Conservation (phyloP, 2,329 filamentous ascomycete species). For the Alternaria brassicae region DNA sequence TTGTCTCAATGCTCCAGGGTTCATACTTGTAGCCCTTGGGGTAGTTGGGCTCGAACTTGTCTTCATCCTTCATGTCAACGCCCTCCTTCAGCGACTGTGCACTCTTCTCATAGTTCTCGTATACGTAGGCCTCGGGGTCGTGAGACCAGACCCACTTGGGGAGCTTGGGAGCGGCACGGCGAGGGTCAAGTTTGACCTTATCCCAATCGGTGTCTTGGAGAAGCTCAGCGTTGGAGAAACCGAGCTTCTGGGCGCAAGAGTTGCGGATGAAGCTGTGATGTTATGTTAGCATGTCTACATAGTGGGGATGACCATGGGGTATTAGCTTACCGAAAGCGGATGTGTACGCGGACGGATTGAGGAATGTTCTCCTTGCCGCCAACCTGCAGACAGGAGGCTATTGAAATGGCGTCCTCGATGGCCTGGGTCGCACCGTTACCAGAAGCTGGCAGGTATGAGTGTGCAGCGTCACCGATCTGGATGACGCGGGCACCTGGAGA, state of each 20-base stretch:
- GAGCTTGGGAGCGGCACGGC: conserved; percentile 53
- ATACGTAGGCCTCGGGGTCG: conserved; percentile 56
- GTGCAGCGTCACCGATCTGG: conserved; percentile 56
- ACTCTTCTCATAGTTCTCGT: conserved; percentile 53
- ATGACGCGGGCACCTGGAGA: conserved; percentile 54
- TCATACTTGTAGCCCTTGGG: conserved; percentile 53
- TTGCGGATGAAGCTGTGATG: conserved; percentile 54
- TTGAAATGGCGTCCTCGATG: conserved; percentile 56
- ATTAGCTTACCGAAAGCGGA: conserved; percentile 51
- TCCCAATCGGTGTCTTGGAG: conserved; percentile 59
- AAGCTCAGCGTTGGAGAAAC: conserved; percentile 57
- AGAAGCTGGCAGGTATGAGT: conserved; percentile 55
- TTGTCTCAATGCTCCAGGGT: conserved; percentile 53
- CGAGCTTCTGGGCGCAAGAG: conserved; percentile 58
- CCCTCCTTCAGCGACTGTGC: conserved; percentile 53
- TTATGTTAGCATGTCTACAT: conserved; percentile 1
- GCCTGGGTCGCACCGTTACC: conserved; percentile 57
- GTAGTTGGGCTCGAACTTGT: conserved; percentile 54
- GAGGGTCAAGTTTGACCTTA: conserved; percentile 56
- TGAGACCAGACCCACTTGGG: conserved; percentile 58
- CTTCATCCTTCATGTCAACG: conserved; percentile 52
- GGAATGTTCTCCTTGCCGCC: conserved; percentile 51
- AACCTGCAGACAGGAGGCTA: conserved; percentile 57
- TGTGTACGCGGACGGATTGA: conserved; percentile 51
- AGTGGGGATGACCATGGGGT: not conserved